Evolutionary conservation across 169 alveolate species (phyloP).

Genomic region (Amoebophrya sp.): DNA sequence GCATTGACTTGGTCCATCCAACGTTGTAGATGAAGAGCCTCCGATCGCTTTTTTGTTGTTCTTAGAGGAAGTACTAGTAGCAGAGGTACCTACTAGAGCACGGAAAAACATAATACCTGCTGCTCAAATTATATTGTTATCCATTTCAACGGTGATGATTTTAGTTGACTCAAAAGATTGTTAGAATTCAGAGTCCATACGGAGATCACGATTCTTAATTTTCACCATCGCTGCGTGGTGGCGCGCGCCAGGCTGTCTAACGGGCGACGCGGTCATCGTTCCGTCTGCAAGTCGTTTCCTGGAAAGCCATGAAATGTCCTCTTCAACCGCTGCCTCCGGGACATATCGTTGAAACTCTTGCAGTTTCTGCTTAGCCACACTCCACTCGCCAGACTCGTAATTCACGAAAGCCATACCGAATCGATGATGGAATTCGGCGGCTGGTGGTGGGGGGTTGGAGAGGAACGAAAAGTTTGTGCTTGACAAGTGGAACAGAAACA

Average conservation of each 20-base stretch:
- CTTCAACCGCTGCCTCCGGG: neutral
- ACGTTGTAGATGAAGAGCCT: too few relatives aligned
- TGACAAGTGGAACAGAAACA: too few relatives aligned
- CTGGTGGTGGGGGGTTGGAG: too few relatives aligned
- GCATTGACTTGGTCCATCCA: neutral
- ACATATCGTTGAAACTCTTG: neutral
- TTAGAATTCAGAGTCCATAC: neutral
- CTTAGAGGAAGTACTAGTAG: too few relatives aligned
- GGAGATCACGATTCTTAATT: neutral
- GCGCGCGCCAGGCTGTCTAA: too few relatives aligned
- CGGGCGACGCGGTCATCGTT: too few relatives aligned
- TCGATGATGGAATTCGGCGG: constrained; percentile 9
- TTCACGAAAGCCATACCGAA: constrained; percentile 7
- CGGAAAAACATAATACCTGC: too few relatives aligned
- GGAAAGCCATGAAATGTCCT: neutral
- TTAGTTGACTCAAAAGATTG: neutral
- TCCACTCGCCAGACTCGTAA: neutral
- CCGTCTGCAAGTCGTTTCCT: too few relatives aligned
- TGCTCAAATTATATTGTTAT: neutral
- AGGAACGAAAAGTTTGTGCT: too few relatives aligned
- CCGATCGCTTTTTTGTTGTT: too few relatives aligned
- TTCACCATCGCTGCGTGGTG: too few relatives aligned
- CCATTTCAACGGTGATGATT: neutral
- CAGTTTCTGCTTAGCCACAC: neutral
- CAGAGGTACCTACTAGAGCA: too few relatives aligned